Percentiles rank a stretch among this genome's conserved stretches.
Evolutionary conservation across 148 eudicot genomes (phyloP).

Genomic region (Heliosperma pusillum): DNA sequence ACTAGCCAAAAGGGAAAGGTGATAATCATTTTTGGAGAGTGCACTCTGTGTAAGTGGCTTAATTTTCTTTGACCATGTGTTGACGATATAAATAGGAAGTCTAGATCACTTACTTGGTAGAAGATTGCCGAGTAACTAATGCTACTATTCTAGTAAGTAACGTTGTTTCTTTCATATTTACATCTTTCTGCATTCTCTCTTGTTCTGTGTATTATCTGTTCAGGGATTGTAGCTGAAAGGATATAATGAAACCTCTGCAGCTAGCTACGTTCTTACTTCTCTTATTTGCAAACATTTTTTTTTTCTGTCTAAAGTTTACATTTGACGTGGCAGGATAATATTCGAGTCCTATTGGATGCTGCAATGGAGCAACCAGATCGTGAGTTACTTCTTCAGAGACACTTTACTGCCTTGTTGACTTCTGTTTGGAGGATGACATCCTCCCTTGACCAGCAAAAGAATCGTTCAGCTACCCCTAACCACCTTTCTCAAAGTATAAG

Average conservation of each 20-base stretch:
- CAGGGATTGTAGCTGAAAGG: background rate
- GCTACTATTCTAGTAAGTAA: background rate
- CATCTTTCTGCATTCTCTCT: background rate
- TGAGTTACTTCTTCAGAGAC: conserved; percentile 80
- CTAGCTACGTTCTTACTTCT: background rate
- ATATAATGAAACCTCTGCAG: conserved; percentile 1
- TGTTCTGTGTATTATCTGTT: background rate
- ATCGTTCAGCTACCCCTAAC: conserved; percentile 33
- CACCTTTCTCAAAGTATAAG: conserved; percentile 43
- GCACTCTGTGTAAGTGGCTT: background rate
- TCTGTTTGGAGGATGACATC: conserved; percentile 65
- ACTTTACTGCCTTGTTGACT: conserved; percentile 72
- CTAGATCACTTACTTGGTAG: background rate
- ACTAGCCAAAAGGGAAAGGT: background rate
- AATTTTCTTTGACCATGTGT: background rate
- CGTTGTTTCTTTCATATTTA: background rate
- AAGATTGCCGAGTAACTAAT: background rate
- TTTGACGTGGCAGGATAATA: conserved; percentile 59
- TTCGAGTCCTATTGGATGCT: conserved; percentile 65
- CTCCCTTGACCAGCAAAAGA: conserved; percentile 35
- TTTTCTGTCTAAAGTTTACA: background rate
- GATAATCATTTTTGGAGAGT: background rate
- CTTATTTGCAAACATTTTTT: background rate
- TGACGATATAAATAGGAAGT: background rate
- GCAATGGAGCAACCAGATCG: conserved; percentile 72